Conservation (phyloP, 1,284 basidiomycete species). For the Microbotryum scabiosae region DNA sequence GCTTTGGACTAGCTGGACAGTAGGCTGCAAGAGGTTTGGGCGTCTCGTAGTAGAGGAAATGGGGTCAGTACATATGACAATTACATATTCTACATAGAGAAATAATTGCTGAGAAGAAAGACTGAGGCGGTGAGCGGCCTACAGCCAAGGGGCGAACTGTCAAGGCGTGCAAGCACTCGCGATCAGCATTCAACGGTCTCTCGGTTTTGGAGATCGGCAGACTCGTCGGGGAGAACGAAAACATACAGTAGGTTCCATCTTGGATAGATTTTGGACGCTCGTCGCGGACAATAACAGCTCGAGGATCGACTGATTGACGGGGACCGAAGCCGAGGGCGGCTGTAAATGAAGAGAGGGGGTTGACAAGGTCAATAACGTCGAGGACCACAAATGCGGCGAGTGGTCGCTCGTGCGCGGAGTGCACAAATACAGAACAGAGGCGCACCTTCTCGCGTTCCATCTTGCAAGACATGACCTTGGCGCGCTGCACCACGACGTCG, state of each 20-base stretch:
- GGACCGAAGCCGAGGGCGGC: conserved; percentile 43
- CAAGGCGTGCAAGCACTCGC: too few species aligned
- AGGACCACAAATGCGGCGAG: too few species aligned
- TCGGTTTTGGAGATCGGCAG: too few species aligned
- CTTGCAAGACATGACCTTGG: conserved; percentile 77
- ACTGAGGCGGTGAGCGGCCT: too few species aligned
- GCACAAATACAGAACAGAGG: conserved; percentile 8
- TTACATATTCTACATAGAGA: too few species aligned
- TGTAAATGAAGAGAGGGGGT: conserved; percentile 10
- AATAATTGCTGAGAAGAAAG: too few species aligned
- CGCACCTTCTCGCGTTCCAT: conserved; percentile 67
- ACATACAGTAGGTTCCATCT: conserved; percentile 53
- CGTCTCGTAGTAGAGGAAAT: too few species aligned
- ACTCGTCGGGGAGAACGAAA: conserved; percentile 49
- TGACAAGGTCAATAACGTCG: background rate
- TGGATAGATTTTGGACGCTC: conserved; percentile 46
- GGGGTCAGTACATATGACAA: too few species aligned
- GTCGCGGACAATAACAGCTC: conserved; percentile 64
- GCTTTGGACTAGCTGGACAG: too few species aligned
- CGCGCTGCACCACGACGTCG: conserved; percentile 71
- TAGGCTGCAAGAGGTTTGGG: too few species aligned
- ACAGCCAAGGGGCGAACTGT: too few species aligned
- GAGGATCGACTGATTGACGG: conserved; percentile 71
- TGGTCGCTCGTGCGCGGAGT: background rate
- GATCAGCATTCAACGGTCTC: too few species aligned